Evolutionary conservation across 495 filamentous ascomycete genomes (phyloP).

Genomic region (Xanthoparmelia taractica): DNA sequence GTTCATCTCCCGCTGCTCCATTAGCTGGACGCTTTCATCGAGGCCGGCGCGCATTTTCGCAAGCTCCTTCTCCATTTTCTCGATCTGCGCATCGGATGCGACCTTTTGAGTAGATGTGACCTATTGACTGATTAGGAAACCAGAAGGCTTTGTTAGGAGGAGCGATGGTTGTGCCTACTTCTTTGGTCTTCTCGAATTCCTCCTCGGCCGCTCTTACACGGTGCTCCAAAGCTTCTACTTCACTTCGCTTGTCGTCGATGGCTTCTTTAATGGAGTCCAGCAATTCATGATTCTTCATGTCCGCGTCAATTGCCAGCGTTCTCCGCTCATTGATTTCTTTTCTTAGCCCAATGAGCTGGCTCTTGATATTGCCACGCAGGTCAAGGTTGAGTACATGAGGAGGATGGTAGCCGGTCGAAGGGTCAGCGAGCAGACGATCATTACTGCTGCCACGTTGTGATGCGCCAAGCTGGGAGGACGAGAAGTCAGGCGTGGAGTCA

Average conservation of each 20-base stretch:
- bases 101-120: slow-evolving; percentile 79
- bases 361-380: slow-evolving; percentile 71
- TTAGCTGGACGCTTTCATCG: slow-evolving; percentile 79
- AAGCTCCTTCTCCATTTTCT: slow-evolving; percentile 96
- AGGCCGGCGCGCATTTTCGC: slow-evolving; percentile 81
- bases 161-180: slow-evolving; percentile 40
- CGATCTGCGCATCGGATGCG: slow-evolving; percentile 82
- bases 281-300: slow-evolving; percentile 84
- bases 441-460: slow-evolving; percentile 33
- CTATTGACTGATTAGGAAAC: slow-evolving; percentile 23
- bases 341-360: slow-evolving; percentile 63
- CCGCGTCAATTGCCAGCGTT: slow-evolving; percentile 70
- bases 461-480: slow-evolving; percentile 59
- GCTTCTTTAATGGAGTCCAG: slow-evolving; percentile 89
- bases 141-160: neutral
- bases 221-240: slow-evolving; percentile 88
- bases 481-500: slow-evolving; percentile 65
- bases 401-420: slow-evolving; percentile 79
- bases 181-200: slow-evolving; percentile 89
- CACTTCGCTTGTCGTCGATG: slow-evolving; percentile 84
- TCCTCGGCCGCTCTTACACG: slow-evolving; percentile 75
- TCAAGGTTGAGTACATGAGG: slow-evolving; percentile 81
- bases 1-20: slow-evolving; percentile 95
- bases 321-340: slow-evolving; percentile 85
- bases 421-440: slow-evolving; percentile 69